A percentile compares a stretch with the other conserved stretches of the same genome.
These are phyloP conservation scores for Vitis rupestris DNA, from an alignment of 164 flowering plant genomes.

Conservation along the genomic window DNA sequence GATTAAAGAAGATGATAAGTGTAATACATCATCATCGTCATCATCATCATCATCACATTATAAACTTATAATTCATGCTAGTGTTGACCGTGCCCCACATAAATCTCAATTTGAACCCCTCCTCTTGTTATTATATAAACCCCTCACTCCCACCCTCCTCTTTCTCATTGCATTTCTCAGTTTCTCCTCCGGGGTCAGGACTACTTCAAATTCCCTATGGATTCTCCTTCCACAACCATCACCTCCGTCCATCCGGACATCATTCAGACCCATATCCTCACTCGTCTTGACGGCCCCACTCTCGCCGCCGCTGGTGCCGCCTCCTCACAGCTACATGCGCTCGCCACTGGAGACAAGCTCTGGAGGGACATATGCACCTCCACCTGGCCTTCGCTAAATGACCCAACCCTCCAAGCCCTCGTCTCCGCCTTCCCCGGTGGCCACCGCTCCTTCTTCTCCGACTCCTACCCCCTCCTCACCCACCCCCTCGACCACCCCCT, in stretches of 20 bases:
- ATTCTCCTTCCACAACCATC: background rate
- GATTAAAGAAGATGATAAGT: too few species aligned
- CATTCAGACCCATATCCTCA: slow-evolving; percentile 56
- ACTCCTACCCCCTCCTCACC: slow-evolving; percentile 48
- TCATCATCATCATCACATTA: too few species aligned
- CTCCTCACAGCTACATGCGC: slow-evolving; percentile 40
- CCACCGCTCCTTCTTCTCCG: slow-evolving; percentile 70
- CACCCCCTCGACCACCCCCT: background rate
- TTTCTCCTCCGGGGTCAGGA: too few species aligned
- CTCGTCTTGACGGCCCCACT: slow-evolving; percentile 66
- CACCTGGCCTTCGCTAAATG: slow-evolving; percentile 64
- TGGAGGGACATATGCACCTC: slow-evolving; percentile 56
- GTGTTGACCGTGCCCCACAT: too few species aligned
- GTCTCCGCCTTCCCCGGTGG: slow-evolving; percentile 55
- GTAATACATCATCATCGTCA: too few species aligned
- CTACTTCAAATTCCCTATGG: too few species aligned
- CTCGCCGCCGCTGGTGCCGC: slow-evolving; percentile 57
- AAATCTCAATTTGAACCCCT: too few species aligned
- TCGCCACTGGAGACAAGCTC: slow-evolving; percentile 46
- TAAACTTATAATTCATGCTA: too few species aligned
- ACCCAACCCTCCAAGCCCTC: slow-evolving; percentile 34
- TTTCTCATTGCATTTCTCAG: too few species aligned
- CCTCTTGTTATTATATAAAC: too few species aligned
- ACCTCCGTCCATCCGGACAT: slow-evolving; percentile 52
- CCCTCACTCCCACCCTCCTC: too few species aligned